Evolutionary conservation across 192 early-diverging fungal species (phyloP), one percentile per base, ranked within the genome.

Genomic region (Coemansia furcata): DNA sequence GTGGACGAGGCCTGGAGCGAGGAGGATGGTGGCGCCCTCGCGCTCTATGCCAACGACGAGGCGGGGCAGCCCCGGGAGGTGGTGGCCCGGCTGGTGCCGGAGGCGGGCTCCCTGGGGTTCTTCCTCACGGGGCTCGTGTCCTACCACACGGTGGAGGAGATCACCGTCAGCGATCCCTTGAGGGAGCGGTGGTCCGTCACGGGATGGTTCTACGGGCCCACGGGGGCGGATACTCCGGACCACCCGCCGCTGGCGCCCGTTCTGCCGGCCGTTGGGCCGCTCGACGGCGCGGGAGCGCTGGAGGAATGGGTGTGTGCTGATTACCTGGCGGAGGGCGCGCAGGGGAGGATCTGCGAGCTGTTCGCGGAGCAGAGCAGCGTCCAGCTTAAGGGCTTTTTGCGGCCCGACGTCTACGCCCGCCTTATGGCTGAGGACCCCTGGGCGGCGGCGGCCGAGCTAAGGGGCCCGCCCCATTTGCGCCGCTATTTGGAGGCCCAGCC

Each of bases 151-250:
- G 77, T 80, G 15, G 86, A 89, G 64, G 88, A 88, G 30, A 80
- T 87, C 12, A 84, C 86, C 55, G 84, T 86, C 2, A 30, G 63
- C 23, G 69, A 74, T 15, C 40, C 46, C 3, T 47, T 62, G 38
- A 77, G 83, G 55, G 82, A 76, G 21, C 75, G 88, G 11, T 79
- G 85, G 64, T 89, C 88, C 0, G 87, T 89, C 19, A 87, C 87
- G 6, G 88, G 88, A 2, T 89, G 88, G 88, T 85, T 89, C 74
- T 86, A 89, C 61, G 88, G 88, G 0, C 84, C 87, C 0, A 69
- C 49, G 0, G 69, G 38, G 36, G 17, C 63, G 15, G 47, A 60
- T 9, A 17, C 29, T 47, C 19, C 19, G 47, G 47, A 50, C 19
- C 37, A 33, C 10, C 38, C 46, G 17, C 47, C 43, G 3, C 67